Evolutionary conservation across 1,284 basidiomycete species (phyloP), one percentile per base, ranked within the genome.

Genomic region (Boletus holoroseus): DNA sequence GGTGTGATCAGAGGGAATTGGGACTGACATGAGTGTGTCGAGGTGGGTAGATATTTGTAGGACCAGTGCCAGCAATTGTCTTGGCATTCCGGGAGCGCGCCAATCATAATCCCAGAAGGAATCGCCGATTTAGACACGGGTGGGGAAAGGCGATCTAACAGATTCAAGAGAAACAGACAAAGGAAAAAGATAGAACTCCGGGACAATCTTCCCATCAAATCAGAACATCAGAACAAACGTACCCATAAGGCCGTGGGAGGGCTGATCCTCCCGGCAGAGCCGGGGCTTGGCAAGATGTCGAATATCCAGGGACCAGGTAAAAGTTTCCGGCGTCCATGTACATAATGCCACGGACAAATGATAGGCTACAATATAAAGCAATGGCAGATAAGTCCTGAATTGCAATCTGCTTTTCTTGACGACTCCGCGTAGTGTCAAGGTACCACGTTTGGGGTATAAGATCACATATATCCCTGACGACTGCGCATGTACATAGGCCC

Each of bases 171-270:
- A 59, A 54, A 57, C 26, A 39, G 32, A 46, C 49, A 45, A 53
- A 51, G 45, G 27, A 49, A 60, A 58, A 55, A 44, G 44, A 50
- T 44, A 55, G 34, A 46, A 43, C 38, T 30, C 49, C 22, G 50
- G 55, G 49, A 41, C 27, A 52, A 58, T 47, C 51, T 64, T 62
- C 45, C 50, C 61, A 55, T 53, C 55, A 40, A 46, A 56, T 47
- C 44, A 52, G 39, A 45, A 57, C 43, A 58, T 52, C 47, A 56
- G 54, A 62, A 20, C 40, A 65, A 37, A 53, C 42, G 31, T 41
- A 45, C 54, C 46, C 44, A 51, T 49, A 57, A 37, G 51, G 62
- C 51, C 64, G 66, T 68, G 66, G 44, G 63, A 66, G 44, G 47
- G 16, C 18, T 40, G 45, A 51, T 48, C 41, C 37, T 30, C 36